Evolutionary conservation across 805 yeast genomes (phyloP).

Genomic region (Candida silvatica): DNA sequence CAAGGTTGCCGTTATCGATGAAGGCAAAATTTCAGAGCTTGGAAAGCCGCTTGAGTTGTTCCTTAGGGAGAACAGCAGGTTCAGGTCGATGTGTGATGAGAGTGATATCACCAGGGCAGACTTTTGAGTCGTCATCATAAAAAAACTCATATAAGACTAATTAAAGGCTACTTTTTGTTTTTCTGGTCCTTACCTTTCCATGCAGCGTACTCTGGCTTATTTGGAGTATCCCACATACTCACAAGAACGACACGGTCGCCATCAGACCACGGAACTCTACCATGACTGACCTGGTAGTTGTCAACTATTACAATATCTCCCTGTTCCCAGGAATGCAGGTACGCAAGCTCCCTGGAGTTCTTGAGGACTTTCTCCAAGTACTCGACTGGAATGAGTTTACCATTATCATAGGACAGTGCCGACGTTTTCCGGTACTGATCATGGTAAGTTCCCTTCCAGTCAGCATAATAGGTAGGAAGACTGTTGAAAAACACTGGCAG

Average conservation of each 20-base stretch:
- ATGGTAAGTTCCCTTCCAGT: conserved; percentile 3
- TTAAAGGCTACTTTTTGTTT: too few relatives aligned
- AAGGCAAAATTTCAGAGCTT: conserved; percentile 45
- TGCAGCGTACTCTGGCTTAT: conserved; percentile 4
- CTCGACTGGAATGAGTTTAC: conserved; percentile 10
- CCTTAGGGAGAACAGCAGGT: conserved; percentile 29
- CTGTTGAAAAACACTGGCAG: conserved; percentile 20
- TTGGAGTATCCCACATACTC: conserved; percentile 27
- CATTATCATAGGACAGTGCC: conserved; percentile 13
- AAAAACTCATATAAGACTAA: too few relatives aligned
- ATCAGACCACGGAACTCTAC: conserved; percentile 22
- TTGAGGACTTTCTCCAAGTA: conserved; percentile 14
- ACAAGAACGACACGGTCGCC: conserved; percentile 25
- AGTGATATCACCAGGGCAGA: conserved; percentile 35
- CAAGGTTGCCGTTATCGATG: conserved; percentile 48
- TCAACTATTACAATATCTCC: conserved; percentile 28
- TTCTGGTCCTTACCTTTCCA: conserved; percentile 1
- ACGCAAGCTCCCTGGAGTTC: conserved; percentile 16
- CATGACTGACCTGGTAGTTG: conserved; percentile 28
- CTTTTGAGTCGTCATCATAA: too few relatives aligned
- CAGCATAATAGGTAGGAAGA: conserved; percentile 16
- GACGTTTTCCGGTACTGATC: conserved; percentile 4
- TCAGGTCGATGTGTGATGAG: conserved; percentile 42
- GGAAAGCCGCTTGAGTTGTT: conserved; percentile 44
- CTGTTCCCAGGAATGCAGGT: conserved; percentile 22